Percentiles rank a stretch among this genome's conserved stretches.
Conservation (phyloP, 225 moss, liverwort and hornwort species). For the Marchantia paleacea region DNA sequence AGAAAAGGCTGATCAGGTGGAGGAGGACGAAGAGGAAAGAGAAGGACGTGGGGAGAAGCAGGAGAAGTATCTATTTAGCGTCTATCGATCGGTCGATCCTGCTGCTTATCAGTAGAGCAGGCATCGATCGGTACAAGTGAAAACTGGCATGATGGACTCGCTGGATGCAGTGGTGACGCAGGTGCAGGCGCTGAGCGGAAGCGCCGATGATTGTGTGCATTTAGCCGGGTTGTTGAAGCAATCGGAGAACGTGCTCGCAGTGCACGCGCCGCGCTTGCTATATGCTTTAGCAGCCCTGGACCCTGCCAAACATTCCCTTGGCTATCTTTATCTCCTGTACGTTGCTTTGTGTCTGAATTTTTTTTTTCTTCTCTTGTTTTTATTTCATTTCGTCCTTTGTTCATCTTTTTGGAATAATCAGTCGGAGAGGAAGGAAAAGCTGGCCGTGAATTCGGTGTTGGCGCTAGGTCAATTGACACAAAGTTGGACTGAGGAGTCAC, state of each 20-base stretch:
- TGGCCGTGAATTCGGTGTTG: not conserved
- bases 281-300: constrained; percentile 61
- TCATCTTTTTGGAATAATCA: not conserved
- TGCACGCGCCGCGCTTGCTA: constrained; percentile 59
- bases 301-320: constrained; percentile 85
- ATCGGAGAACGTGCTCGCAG: constrained; percentile 63
- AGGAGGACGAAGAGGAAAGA: not conserved
- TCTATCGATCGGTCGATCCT: not conserved
- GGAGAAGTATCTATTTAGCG: not conserved
- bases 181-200: constrained; percentile 93
- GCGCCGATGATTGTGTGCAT: constrained; percentile 75
- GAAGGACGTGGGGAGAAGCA: too few relatives aligned
- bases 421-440: not conserved
- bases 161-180: constrained; percentile 88
- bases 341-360: constrained; percentile 8
- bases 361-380: not conserved
- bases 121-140: not conserved
- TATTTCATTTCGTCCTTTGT: not conserved
- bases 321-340: constrained; percentile 87
- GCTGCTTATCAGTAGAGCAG: not conserved
- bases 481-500: not conserved
- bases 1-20: not conserved
- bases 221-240: constrained; percentile 72
- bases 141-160: constrained; percentile 60
- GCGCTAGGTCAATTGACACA: not conserved